Conservation (phyloP, 805 yeast genomes). For the Hanseniaspora thailandica region DNA sequence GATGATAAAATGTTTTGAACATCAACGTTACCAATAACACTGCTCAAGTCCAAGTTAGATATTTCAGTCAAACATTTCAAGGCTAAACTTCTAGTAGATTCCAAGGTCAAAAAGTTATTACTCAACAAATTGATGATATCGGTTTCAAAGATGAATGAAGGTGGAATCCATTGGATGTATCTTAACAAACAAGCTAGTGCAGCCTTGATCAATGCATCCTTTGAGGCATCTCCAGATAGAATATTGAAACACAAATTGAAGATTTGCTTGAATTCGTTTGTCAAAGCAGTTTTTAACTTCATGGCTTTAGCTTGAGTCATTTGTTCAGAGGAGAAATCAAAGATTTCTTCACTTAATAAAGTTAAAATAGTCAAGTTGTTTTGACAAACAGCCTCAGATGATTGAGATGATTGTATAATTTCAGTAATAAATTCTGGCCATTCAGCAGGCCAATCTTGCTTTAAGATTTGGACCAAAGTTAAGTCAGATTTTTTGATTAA, state of each 20-base stretch:
- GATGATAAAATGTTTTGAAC: conserved; percentile 41
- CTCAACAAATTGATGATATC: conserved; percentile 61
- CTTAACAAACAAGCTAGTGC: conserved; percentile 72
- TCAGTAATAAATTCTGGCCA: conserved; percentile 98
- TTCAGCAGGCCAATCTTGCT: conserved; percentile 98
- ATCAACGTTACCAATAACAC: conserved; percentile 31
- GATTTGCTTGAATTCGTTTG: conserved; percentile 83
- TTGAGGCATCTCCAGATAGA: conserved; percentile 71
- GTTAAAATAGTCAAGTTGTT: conserved; percentile 90
- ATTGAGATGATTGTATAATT: conserved; percentile 68
- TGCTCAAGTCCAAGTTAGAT: conserved; percentile 38
- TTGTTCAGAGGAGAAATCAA: conserved; percentile 88
- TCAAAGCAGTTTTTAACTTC: conserved; percentile 68
- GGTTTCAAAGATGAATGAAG: conserved; percentile 80
- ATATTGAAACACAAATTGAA: conserved; percentile 89
- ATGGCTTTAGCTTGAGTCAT: conserved; percentile 93
- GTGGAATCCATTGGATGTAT: conserved; percentile 91
- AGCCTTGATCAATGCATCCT: conserved; percentile 65
- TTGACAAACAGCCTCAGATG: conserved; percentile 88
- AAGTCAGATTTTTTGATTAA: conserved; percentile 86
- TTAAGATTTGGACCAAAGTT: conserved; percentile 83
- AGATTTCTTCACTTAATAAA: conserved; percentile 86
- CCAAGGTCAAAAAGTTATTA: conserved; percentile 62
- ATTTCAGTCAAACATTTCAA: conserved; percentile 91
- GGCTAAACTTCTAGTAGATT: conserved; percentile 70